These are phyloP conservation scores for Coemansia sp. DNA, from an alignment of 192 early-diverging fungal genomes.

Conservation along the genomic window DNA sequence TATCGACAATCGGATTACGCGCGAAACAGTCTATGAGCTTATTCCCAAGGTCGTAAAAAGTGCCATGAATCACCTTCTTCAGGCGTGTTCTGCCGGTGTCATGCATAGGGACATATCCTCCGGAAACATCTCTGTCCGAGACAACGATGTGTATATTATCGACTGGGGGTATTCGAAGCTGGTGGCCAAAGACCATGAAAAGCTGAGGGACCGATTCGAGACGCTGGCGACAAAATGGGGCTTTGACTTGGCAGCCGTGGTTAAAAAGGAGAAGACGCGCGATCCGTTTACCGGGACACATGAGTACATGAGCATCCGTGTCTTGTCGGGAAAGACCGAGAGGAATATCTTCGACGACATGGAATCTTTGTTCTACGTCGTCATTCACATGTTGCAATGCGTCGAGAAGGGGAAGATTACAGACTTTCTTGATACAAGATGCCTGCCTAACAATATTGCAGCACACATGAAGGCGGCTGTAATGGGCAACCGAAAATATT, in stretches of 20 bases:
- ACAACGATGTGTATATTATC: constrained; percentile 1
- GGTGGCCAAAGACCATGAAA: too few species aligned
- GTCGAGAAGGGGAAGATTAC: background rate
- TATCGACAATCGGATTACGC: too few species aligned
- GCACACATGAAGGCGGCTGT: too few species aligned
- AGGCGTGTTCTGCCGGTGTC: background rate
- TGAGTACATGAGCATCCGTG: constrained; percentile 9
- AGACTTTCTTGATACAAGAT: background rate
- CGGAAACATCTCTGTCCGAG: constrained; percentile 11
- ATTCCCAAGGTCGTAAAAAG: background rate
- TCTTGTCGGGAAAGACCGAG: background rate
- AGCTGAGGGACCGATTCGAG: background rate
- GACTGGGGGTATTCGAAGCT: constrained; percentile 13
- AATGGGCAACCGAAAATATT: too few species aligned
- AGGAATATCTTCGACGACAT: constrained; percentile 15
- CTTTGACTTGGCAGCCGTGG: background rate
- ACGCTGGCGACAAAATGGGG: background rate
- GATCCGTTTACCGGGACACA: background rate
- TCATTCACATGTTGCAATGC: constrained; percentile 1
- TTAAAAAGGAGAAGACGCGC: background rate
- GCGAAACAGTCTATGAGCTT: background rate
- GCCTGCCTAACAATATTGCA: background rate
- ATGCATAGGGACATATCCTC: constrained; percentile 17
- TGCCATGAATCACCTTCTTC: background rate
- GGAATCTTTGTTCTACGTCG: constrained; percentile 17